Evolutionary conservation across 495 filamentous ascomycete species (phyloP).

Genomic region (Entonaema liquescens): DNA sequence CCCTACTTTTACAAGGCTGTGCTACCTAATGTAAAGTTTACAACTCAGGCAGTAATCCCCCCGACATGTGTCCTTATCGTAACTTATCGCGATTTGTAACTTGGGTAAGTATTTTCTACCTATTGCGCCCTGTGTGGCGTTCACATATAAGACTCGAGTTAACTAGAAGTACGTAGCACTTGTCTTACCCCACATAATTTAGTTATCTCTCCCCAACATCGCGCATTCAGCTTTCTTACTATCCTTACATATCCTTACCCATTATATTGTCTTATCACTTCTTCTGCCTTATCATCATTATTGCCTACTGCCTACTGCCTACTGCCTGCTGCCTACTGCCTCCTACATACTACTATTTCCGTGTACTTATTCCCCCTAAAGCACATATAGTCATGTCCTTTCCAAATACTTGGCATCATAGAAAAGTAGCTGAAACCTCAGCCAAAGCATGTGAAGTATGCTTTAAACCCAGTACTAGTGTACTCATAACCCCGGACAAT

Average conservation of each 20-base stretch:
- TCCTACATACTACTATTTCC: background rate
- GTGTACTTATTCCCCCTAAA: background rate
- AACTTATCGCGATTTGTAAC: background rate
- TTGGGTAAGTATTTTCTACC: background rate
- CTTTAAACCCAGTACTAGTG: slow-evolving; percentile 85
- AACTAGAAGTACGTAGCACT: too few species aligned
- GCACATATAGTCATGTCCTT: slow-evolving; percentile 57
- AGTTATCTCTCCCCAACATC: background rate
- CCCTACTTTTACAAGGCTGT: background rate
- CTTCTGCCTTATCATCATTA: background rate
- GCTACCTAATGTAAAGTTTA: background rate
- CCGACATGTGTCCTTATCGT: too few species aligned
- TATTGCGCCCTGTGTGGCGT: too few species aligned
- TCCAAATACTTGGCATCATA: slow-evolving; percentile 84
- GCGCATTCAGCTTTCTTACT: background rate
- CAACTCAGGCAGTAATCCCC: background rate
- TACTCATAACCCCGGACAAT: slow-evolving; percentile 88
- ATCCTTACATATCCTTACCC: too few species aligned
- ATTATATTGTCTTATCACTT: too few species aligned
- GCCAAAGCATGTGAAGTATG: slow-evolving; percentile 89
- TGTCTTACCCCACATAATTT: background rate
- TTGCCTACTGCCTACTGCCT: background rate
- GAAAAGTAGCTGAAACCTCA: slow-evolving; percentile 84
- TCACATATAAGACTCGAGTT: too few species aligned
- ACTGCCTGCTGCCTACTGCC: background rate